These are phyloP conservation scores for Oenanthe sinensis DNA, from an alignment of 129 eudicot genomes.

Conservation along the genomic window DNA sequence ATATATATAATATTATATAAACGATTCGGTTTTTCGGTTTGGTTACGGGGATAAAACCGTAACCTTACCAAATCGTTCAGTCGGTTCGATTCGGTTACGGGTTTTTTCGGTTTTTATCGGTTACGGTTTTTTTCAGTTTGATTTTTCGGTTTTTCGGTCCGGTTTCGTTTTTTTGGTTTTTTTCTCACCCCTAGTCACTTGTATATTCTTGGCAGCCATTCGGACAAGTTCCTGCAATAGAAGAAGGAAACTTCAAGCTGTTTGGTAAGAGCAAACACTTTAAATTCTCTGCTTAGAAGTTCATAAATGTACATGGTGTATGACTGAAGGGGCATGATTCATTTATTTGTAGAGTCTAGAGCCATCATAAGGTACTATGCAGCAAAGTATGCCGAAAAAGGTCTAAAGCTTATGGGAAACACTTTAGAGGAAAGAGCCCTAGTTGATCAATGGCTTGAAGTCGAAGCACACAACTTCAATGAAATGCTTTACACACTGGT, in stretches of 20 bases:
- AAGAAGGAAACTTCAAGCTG: conserved; percentile 74
- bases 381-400: conserved; percentile 36
- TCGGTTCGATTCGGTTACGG: no score
- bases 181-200: neutral
- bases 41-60: no score
- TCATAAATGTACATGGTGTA: neutral
- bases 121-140: no score
- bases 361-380: conserved; percentile 76
- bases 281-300: neutral
- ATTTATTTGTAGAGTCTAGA: conserved; percentile 48
- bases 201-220: conserved; percentile 45
- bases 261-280: conserved; percentile 36
- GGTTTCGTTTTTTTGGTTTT: no score
- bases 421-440: conserved; percentile 67
- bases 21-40: no score
- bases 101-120: no score
- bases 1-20: no score
- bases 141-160: no score
- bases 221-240: conserved; percentile 79
- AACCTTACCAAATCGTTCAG: no score
- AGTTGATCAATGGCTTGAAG: conserved; percentile 89
- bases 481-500: conserved; percentile 53
- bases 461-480: conserved; percentile 70
- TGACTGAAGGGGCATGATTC: neutral
- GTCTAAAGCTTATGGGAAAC: conserved; percentile 40